A percentile compares a stretch with the other conserved stretches of the same genome.
These are phyloP conservation scores for Oenanthe sinensis DNA, from an alignment of 129 eudicot genomes.

Conservation along the genomic window DNA sequence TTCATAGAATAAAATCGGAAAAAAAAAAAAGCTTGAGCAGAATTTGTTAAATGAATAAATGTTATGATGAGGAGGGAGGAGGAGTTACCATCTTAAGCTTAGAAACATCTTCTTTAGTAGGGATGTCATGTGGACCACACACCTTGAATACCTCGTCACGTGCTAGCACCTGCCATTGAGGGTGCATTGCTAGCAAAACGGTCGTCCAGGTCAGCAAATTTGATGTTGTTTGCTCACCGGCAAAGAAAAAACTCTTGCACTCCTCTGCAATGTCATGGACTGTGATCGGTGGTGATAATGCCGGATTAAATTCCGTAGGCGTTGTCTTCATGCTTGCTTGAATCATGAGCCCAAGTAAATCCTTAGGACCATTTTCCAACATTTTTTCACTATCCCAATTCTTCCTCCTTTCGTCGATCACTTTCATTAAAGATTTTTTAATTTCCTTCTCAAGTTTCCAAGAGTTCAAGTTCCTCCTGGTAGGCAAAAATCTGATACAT, in stretches of 20 bases:
- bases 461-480: conserved; percentile 66
- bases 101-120: conserved; percentile 69
- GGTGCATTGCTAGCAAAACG: conserved; percentile 86
- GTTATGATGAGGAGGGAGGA: neutral
- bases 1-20: neutral
- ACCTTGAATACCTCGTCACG: conserved; percentile 88
- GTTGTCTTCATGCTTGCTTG: conserved; percentile 49
- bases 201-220: conserved; percentile 93
- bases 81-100: conserved; percentile 75
- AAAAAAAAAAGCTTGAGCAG: too few species aligned
- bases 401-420: conserved; percentile 52
- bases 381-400: conserved; percentile 24
- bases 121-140: conserved; percentile 76
- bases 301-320: neutral
- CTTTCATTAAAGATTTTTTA: conserved; percentile 54
- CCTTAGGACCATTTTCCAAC: conserved; percentile 50
- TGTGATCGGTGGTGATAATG: conserved; percentile 28
- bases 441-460: conserved; percentile 80
- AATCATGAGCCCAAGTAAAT: conserved; percentile 78
- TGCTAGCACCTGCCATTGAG: conserved; percentile 81
- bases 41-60: neutral
- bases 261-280: conserved; percentile 77
- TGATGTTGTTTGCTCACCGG: conserved; percentile 87
- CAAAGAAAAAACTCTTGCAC: conserved; percentile 85
- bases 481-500: conserved; percentile 58